Base-by-base conservation (phyloP, 1,139 yeast genomes). In the Yamadazyma jaroonii region DNA sequence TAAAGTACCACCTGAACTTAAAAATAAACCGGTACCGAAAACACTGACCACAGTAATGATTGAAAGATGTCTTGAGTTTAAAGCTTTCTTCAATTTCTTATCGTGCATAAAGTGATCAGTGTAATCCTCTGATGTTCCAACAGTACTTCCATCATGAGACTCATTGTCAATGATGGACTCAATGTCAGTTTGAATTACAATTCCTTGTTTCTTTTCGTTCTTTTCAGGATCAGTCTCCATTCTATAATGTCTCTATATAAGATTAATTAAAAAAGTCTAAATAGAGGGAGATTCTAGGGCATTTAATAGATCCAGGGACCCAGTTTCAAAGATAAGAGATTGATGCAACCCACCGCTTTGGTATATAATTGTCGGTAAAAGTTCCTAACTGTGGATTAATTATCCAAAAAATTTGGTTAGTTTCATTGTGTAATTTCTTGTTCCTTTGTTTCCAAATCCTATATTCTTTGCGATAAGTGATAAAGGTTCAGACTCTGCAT, bases 1-100 rank as follows among this genome's bases (percentile, higher is more conserved):
- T 44, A 87, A 64, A 3, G 84, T 82, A 35, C 76, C 72, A 22
- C 95, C 95, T 40, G 83, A 76, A 37, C 86, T 82, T 7, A 87
- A 85, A 51, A 72, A 72, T 38, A 74, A 57, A 52, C 79, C 79
- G 7, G 79, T 62, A 39, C 67, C 64, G 38, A 68, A 67, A 35
- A 64, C 54, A 23, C 73, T 73, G 22, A 71, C 73, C 36, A 68
- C 58, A 33, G 74, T 70, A 43, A 68, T 66, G 71, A 66, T 64
- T 37, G 61, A 66, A 38, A 68, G 53, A 46, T 67, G 74, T 44
- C 72, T 58, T 29, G 67, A 52, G 40, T 61, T 57, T 39, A 68
- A 57, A 30, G 59, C 52, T 41, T 69, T 54, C 26, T 62, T 59
- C 30, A 64, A 52, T 13, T 62, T 46, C 20, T 47, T 42, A 36